Base-by-base conservation (phyloP, 129 eudicot genomes). In the Flaveria robusta region DNA sequence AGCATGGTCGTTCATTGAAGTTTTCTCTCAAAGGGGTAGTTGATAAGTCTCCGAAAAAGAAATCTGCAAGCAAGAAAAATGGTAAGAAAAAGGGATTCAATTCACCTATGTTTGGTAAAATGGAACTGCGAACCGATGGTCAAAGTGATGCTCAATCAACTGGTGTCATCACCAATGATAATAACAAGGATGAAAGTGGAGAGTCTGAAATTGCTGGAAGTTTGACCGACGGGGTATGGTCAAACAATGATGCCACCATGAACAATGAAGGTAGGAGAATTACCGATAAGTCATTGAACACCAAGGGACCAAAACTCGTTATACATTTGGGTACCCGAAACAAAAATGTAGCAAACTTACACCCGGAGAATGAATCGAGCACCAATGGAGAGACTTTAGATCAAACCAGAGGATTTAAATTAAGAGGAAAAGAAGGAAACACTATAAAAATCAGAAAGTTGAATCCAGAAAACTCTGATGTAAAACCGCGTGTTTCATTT, bases 271-370 rank as follows among this genome's bases (percentile, higher is more conserved):
- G 31, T 59, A 81, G 83, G 42, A 81, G 78, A 69, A 72, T 51
- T 70, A 68, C 74, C 43, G 82, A 86, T 50, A 80, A 79, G 60
- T 69, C 86, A 6, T 84, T 78, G 82, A 76, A 75, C 72, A 51
- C 87, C 49, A 86, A 86, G 85, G 94, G 92, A 54, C 88, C 95
- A 13, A 92, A 92, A 85, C 86, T 92, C 29, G 98, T 92, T 59
- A 92, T 92, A 76, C 98, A 90, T 81, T 82, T 93, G 73, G 92
- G 95, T 51, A 80, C 81, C 19, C 81, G 92, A 72, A 85, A 73
- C 81, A 86, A 70, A 85, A 85, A 77, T 43, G 23, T 78, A n/a
- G 47, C 81, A 29, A 65, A 71, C 74, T 79, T 90, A 60, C 90
- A 84, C 26, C 86, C 76, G 47, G 92, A 83, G 24, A 23, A 62